Conservation (phyloP, 108 stramenopile genomes). For the Cyclotella sp. region DNA sequence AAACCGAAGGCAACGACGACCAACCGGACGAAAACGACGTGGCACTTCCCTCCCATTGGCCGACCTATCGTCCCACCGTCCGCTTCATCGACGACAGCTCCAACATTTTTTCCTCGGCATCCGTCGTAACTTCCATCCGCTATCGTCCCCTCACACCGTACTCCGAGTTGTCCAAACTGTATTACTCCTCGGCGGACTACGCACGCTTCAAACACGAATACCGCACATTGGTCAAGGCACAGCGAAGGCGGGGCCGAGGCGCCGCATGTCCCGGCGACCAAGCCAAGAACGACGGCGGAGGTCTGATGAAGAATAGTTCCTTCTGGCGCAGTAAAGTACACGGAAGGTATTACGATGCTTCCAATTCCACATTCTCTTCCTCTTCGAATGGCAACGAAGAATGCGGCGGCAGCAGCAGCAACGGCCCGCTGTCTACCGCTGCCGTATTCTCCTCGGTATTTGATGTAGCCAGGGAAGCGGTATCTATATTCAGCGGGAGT, state of each 20-base stretch:
- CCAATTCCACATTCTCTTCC: background rate
- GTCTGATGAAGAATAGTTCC: background rate
- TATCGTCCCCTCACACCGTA: slow-evolving; percentile 20
- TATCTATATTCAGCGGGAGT: slow-evolving; percentile 20
- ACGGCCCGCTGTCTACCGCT: background rate
- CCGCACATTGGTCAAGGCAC: background rate
- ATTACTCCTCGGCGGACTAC: slow-evolving; percentile 20
- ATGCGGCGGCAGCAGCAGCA: background rate
- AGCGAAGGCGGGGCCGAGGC: background rate
- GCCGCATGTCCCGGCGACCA: no score
- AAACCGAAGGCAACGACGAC: background rate
- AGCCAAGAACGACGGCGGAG: background rate
- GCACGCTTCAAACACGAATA: slow-evolving; percentile 27
- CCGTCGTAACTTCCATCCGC: slow-evolving; percentile 22
- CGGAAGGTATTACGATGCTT: background rate
- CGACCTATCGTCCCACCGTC: background rate
- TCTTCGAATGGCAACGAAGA: background rate
- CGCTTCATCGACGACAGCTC: slow-evolving; percentile 18
- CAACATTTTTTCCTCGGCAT: background rate
- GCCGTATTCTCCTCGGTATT: slow-evolving; percentile 36
- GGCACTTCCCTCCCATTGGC: slow-evolving; percentile 21
- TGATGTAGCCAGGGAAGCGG: slow-evolving; percentile 34
- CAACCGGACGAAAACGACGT: background rate
- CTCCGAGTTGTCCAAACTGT: slow-evolving; percentile 12
- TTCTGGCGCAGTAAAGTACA: slow-evolving; percentile 1